Conservation (phyloP, 2,329 filamentous ascomycete species). For the Aspergillus ochraceoroseus region DNA sequence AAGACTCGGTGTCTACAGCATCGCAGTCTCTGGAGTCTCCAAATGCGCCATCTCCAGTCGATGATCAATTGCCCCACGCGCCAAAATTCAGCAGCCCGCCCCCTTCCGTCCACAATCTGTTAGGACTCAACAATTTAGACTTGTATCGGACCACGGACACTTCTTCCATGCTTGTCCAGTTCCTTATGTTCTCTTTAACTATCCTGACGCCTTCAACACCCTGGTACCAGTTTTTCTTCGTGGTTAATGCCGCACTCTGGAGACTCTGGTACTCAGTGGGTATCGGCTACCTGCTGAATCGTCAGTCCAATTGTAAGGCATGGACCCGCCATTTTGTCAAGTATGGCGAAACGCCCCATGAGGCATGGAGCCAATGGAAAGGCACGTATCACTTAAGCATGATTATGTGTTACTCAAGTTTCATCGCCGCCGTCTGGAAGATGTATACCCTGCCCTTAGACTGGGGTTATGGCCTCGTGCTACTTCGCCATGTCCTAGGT, state of each 20-base stretch:
- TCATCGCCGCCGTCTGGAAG: conserved; percentile 90
- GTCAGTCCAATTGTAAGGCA: conserved; percentile 82
- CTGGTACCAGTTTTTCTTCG: conserved; percentile 71
- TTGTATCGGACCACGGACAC: conserved; percentile 82
- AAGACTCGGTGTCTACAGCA: conserved; percentile 28
- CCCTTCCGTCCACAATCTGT: conserved; percentile 70
- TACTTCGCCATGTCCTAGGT: conserved; percentile 83
- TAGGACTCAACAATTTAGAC: conserved; percentile 80
- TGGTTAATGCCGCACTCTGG: conserved; percentile 74
- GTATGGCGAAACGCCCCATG: conserved; percentile 80
- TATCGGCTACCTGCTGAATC: conserved; percentile 75
- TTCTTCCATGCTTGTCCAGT: conserved; percentile 68
- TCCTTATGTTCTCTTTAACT: conserved; percentile 70
- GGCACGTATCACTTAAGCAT: conserved; percentile 90
- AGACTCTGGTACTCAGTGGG: conserved; percentile 89
- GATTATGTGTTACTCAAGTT: conserved; percentile 81
- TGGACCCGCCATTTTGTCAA: conserved; percentile 99
- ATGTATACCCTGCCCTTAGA: conserved; percentile 84
- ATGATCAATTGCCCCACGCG: conserved; percentile 37
- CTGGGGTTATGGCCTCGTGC: conserved; percentile 79
- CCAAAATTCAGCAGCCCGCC: conserved; percentile 51
- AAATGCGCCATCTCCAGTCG: conserved; percentile 32
- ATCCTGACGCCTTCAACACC: conserved; percentile 71
- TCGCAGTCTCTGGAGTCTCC: conserved; percentile 32
- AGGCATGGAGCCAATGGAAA: conserved; percentile 98